Percentiles rank a stretch among this genome's conserved stretches.
These are phyloP conservation scores for Chaetoscypha palmicola DNA, from an alignment of 2,329 filamentous ascomycete species.

Conservation along the genomic window DNA sequence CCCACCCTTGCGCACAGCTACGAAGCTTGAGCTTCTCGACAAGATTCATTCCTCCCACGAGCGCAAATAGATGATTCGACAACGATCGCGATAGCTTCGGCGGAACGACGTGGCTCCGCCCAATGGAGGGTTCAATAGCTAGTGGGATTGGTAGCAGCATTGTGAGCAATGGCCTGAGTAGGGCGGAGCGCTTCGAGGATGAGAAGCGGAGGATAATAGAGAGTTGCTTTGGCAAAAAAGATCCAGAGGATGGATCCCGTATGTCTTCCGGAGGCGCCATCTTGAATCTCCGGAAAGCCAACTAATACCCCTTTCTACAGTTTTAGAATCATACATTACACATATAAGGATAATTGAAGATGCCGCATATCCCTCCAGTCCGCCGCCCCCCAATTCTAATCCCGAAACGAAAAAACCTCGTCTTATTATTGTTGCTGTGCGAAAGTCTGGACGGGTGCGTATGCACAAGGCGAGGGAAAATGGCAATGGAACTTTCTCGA, in stretches of 20 bases:
- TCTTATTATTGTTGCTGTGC: slow-evolving; percentile 87
- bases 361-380: slow-evolving; percentile 71
- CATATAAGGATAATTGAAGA: slow-evolving; percentile 91
- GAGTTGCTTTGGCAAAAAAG: slow-evolving; percentile 87
- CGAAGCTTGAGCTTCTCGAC: slow-evolving; percentile 12
- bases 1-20: slow-evolving; percentile 12
- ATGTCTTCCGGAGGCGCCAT: too few relatives aligned
- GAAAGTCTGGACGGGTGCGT: slow-evolving; percentile 84
- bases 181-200: slow-evolving; percentile 86
- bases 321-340: slow-evolving; percentile 93
- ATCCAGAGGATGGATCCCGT: slow-evolving; percentile 73
- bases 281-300: too few relatives aligned
- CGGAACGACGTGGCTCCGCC: slow-evolving; percentile 28
- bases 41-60: slow-evolving; percentile 4
- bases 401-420: slow-evolving; percentile 76
- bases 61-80: slow-evolving; percentile 21
- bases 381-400: slow-evolving; percentile 72
- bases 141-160: slow-evolving; percentile 27
- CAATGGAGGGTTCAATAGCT: slow-evolving; percentile 31
- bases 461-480: slow-evolving; percentile 98
- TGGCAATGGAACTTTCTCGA: slow-evolving; percentile 85
- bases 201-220: slow-evolving; percentile 93
- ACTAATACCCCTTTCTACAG: too few relatives aligned
- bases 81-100: slow-evolving; percentile 4
- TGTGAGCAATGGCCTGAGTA: slow-evolving; percentile 22